Conservation (phyloP, 306 rosid genomes). For the Quercus rubra region DNA sequence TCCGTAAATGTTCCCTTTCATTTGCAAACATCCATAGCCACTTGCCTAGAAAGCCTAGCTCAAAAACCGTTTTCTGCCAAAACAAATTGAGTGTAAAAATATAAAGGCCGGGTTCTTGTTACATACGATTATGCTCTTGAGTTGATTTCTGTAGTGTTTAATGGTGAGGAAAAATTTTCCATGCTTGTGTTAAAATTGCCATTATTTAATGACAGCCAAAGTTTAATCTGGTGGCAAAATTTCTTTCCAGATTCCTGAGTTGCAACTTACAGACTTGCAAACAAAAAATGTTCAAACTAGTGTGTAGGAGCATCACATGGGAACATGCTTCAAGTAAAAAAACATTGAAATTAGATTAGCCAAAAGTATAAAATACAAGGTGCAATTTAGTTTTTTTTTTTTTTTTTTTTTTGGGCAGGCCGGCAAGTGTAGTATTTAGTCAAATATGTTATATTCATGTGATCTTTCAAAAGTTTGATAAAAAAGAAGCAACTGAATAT, state of each 20-base stretch:
- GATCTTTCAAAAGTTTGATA: neutral
- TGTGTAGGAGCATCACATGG: neutral
- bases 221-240: neutral
- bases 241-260: no score
- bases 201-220: neutral
- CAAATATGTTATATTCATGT: neutral
- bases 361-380: neutral
- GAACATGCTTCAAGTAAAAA: neutral
- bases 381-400: neutral
- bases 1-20: no score
- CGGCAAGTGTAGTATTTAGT: neutral
- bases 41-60: no score
- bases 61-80: no score
- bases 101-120: neutral
- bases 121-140: neutral
- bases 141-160: neutral
- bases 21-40: no score
- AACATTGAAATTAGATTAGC: neutral
- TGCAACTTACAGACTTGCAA: neutral
- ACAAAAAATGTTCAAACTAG: neutral
- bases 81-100: neutral
- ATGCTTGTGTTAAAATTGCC: neutral
- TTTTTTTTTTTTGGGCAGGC: neutral
- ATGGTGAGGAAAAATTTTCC: neutral
- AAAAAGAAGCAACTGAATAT: neutral